These are phyloP conservation scores for Phycomyces nitens DNA, from an alignment of 192 early-diverging fungal species.

Conservation along the genomic window DNA sequence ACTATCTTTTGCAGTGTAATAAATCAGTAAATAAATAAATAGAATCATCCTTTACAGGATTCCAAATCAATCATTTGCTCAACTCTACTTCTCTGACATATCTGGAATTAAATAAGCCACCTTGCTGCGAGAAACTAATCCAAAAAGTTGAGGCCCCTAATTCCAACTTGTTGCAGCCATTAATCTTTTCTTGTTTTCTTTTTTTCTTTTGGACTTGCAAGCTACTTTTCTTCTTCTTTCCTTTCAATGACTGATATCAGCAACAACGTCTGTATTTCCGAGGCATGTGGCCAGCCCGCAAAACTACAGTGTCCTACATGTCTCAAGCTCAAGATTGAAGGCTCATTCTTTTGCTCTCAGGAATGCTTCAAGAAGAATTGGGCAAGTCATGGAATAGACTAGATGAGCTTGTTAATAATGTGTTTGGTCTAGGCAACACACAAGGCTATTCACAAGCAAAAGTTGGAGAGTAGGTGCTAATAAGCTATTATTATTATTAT, in stretches of 20 bases:
- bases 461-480: too few species aligned
- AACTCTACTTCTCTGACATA: constrained; percentile 1
- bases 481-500: too few species aligned
- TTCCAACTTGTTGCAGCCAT: not conserved
- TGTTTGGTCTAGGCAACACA: too few species aligned
- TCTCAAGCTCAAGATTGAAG: constrained; percentile 58
- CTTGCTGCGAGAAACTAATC: too few species aligned
- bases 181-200: too few species aligned
- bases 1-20: too few species aligned
- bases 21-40: too few species aligned
- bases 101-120: not conserved
- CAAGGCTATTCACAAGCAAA: too few species aligned
- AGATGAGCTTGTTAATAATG: too few species aligned
- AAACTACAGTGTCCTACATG: constrained; percentile 81
- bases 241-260: not conserved
- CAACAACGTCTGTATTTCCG: constrained; percentile 37
- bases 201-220: too few species aligned
- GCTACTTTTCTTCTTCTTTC: not conserved
- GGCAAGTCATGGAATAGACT: constrained; percentile 31
- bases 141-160: too few species aligned
- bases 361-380: constrained; percentile 74
- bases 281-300: constrained; percentile 64
- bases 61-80: not conserved
- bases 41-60: too few species aligned
- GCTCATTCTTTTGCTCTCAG: constrained; percentile 79